phyloP scores from a whole-genome alignment of 164 flowering plant genomes.

The Hamamelis virginiana region DNA sequence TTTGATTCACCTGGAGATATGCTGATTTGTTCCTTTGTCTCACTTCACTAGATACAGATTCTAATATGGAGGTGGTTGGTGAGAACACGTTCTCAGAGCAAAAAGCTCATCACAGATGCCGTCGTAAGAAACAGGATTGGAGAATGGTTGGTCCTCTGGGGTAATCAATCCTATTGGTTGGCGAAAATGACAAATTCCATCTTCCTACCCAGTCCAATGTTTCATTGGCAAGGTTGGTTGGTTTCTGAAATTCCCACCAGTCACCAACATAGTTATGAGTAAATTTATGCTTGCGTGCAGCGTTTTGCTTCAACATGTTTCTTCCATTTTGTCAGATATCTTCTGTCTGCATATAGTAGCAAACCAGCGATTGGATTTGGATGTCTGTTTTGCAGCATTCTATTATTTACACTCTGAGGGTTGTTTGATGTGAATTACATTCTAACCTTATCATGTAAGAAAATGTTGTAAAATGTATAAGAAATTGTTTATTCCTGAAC shows the following conservation, averaged over 20 bases:
- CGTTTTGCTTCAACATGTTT: no score
- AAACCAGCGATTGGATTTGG: not conserved
- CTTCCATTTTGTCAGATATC: no score
- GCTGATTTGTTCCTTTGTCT: conserved; percentile 5
- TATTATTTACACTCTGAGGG: not conserved
- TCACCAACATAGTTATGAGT: no score
- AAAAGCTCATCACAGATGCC: conserved; percentile 76
- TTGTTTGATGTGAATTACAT: not conserved
- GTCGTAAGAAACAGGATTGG: conserved; percentile 83
- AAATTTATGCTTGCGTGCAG: no score
- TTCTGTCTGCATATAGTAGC: not conserved
- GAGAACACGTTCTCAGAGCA: conserved; percentile 69
- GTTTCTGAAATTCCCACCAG: no score
- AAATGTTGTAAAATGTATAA: no score
- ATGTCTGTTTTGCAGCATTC: not conserved
- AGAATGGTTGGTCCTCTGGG: conserved; percentile 48
- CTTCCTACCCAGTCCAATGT: not conserved
- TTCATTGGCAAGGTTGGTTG: not conserved
- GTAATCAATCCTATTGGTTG: conserved; percentile 2
- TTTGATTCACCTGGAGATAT: not conserved
- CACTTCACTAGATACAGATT: conserved; percentile 35
- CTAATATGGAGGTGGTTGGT: conserved; percentile 66
- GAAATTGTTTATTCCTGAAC: no score
- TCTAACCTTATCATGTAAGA: no score
- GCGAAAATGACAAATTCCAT: not conserved